Percentiles rank a stretch among this genome's conserved stretches.
These are phyloP conservation scores for Trametes cubensis DNA, from an alignment of 768 basidiomycete species.

Conservation along the genomic window DNA sequence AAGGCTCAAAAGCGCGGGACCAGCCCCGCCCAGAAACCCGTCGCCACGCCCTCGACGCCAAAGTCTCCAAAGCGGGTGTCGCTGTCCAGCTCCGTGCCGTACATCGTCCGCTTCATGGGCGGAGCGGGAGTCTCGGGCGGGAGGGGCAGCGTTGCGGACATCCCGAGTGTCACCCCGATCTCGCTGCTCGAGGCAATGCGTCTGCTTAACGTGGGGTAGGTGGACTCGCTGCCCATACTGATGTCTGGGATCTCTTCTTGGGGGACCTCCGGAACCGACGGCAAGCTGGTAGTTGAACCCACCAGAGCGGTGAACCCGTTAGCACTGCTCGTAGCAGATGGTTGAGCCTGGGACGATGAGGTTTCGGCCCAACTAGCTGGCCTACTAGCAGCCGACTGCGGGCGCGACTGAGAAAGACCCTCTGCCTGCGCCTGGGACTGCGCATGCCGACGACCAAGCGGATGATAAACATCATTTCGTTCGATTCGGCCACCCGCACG, in stretches of 20 bases:
- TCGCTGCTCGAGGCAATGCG: slow-evolving; percentile 43
- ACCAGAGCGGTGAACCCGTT: slow-evolving; percentile 22
- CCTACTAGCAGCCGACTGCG: slow-evolving; percentile 19
- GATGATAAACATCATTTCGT: slow-evolving; percentile 31
- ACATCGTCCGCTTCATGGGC: slow-evolving; percentile 71
- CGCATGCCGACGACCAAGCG: slow-evolving; percentile 17
- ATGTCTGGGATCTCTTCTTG: not conserved
- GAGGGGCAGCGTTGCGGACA: slow-evolving; percentile 42
- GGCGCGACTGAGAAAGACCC: slow-evolving; percentile 11
- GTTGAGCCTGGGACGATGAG: slow-evolving; percentile 6
- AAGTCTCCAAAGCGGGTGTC: slow-evolving; percentile 88
- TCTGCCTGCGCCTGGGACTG: slow-evolving; percentile 4
- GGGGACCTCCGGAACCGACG: not conserved
- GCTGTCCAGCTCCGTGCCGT: slow-evolving; percentile 79
- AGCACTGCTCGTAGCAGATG: not conserved
- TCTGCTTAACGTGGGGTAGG: slow-evolving; percentile 9
- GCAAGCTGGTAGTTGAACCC: not conserved
- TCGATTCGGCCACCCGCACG: slow-evolving; percentile 31
- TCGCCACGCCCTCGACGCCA: slow-evolving; percentile 76
- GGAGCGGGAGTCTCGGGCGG: slow-evolving; percentile 48
- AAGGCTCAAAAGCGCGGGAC: slow-evolving; percentile 23
- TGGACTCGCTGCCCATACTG: not conserved
- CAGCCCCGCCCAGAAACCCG: slow-evolving; percentile 62
- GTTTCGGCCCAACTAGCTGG: slow-evolving; percentile 12
- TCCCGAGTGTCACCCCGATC: slow-evolving; percentile 47